These are phyloP conservation scores for Austropuccinia psidii DNA, from an alignment of 1,284 basidiomycete species.

Conservation along the genomic window DNA sequence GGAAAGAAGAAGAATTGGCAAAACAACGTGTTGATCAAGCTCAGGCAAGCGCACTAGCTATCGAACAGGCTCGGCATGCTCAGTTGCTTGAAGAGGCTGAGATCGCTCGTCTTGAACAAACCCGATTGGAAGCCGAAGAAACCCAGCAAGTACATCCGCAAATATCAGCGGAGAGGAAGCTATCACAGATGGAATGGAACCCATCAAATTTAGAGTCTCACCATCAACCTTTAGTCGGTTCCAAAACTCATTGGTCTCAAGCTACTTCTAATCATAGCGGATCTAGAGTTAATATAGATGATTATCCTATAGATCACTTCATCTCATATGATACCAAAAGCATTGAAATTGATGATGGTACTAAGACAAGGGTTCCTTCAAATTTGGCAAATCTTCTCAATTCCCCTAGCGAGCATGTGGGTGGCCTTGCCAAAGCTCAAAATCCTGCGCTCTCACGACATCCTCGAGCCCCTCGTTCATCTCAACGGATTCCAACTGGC, in stretches of 20 bases:
- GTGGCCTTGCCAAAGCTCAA: background rate
- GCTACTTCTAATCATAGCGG: background rate
- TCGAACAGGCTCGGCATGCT: constrained; percentile 7
- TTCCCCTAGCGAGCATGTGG: constrained; percentile 20
- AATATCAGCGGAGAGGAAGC: too few species aligned
- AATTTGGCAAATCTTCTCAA: constrained; percentile 37
- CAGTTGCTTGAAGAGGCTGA: constrained; percentile 19
- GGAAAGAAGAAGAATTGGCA: constrained; percentile 9
- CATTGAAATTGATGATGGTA: background rate
- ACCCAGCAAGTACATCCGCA: background rate
- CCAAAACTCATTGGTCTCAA: background rate
- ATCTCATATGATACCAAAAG: background rate
- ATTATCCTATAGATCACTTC: background rate
- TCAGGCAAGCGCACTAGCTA: background rate
- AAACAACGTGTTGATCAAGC: constrained; percentile 11
- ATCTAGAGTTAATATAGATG: background rate
- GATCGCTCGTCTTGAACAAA: background rate
- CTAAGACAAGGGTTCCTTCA: constrained; percentile 23
- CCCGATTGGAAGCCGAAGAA: constrained; percentile 11
- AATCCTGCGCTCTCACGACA: background rate
- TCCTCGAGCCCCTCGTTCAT: background rate
- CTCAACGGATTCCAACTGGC: background rate
- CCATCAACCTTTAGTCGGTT: background rate
- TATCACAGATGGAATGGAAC: background rate
- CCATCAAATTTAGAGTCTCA: background rate